These are phyloP conservation scores for Penicillium tannophilum DNA, from an alignment of 495 filamentous ascomycete species.

Conservation along the genomic window DNA sequence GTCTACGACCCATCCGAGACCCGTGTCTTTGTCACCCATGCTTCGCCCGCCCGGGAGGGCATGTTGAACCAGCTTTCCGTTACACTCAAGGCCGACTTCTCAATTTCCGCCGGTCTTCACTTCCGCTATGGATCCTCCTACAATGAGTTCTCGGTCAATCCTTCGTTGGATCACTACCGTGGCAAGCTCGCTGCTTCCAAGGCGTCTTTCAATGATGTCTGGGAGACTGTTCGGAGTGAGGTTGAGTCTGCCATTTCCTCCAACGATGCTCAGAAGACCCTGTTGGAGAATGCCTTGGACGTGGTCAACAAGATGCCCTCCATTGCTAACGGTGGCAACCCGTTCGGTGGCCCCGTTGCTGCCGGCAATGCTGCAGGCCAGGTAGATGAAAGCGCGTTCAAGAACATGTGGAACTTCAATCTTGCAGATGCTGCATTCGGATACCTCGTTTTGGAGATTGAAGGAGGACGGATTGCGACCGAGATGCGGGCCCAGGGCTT, in stretches of 20 bases:
- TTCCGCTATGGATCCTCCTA: conserved; percentile 99
- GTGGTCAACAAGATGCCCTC: conserved; percentile 96
- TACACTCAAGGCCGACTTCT: conserved; percentile 97
- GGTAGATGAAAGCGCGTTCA: conserved; percentile 98
- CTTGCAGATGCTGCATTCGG: conserved; percentile 96
- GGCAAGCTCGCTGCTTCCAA: conserved; percentile 99
- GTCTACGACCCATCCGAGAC: conserved; percentile 99
- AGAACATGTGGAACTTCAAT: conserved; percentile 99
- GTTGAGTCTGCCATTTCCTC: conserved; percentile 90
- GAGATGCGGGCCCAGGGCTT: conserved; percentile 99
- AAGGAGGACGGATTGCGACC: conserved; percentile 91
- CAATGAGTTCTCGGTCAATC: conserved; percentile 99
- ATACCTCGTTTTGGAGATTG: conserved; percentile 91
- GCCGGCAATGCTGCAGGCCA: conserved; percentile 75
- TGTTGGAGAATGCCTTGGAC: conserved; percentile 84
- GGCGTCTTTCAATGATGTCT: conserved; percentile 98
- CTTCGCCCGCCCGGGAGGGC: conserved; percentile 94
- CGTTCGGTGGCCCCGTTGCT: conserved; percentile 85
- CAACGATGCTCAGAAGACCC: conserved; percentile 88
- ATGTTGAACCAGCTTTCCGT: conserved; percentile 98
- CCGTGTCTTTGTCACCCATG: conserved; percentile 96
- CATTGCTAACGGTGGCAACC: conserved; percentile 91
- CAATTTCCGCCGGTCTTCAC: conserved; percentile 94
- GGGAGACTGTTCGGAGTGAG: conserved; percentile 96
- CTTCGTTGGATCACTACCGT: conserved; percentile 95